Evolutionary conservation across 768 basidiomycete genomes (phyloP), one percentile per base, ranked within the genome.

Genomic region (Naganishia antarctica): DNA sequence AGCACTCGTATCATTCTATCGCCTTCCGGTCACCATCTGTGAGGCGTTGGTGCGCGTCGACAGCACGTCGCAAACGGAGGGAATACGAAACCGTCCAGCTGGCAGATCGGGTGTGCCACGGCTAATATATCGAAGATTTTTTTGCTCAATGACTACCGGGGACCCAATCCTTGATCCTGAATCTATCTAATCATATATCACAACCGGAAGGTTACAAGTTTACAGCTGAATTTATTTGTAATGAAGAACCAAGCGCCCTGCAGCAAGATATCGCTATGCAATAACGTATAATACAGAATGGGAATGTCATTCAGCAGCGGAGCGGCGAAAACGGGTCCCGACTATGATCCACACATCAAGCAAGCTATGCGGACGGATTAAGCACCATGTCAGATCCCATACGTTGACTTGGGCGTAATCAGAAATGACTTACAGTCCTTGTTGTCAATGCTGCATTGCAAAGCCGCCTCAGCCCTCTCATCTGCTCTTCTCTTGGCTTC

Each of bases 371-470:
- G n/a, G n/a, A n/a, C n/a, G n/a, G n/a, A n/a, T n/a, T n/a, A n/a
- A n/a, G n/a, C n/a, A n/a, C n/a, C n/a, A n/a, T n/a, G n/a, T n/a
- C n/a, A n/a, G n/a, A n/a, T n/a, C n/a, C n/a, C n/a, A n/a, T n/a
- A n/a, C n/a, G n/a, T n/a, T n/a, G n/a, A n/a, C n/a, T n/a, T n/a
- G n/a, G n/a, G n/a, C n/a, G n/a, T n/a, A n/a, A n/a, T n/a, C n/a
- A n/a, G n/a, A n/a, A n/a, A n/a, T n/a, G n/a, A 40, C 53, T n/a
- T 41, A 57, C 53, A 57, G 16, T 77, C 76, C 69, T 75, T 77
- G 71, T 77, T 77, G 46, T 77, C 76, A 53, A 77, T 77, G 28
- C 70, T 71, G 66, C 76, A 77, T 64, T 77, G 76, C 57, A 77
- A 64, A 43, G 76, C 76, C 41, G 76, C 78, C 60, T 70, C 76